phyloP scores from a whole-genome alignment of 495 filamentous ascomycete genomes.

The Darksidea phi region DNA sequence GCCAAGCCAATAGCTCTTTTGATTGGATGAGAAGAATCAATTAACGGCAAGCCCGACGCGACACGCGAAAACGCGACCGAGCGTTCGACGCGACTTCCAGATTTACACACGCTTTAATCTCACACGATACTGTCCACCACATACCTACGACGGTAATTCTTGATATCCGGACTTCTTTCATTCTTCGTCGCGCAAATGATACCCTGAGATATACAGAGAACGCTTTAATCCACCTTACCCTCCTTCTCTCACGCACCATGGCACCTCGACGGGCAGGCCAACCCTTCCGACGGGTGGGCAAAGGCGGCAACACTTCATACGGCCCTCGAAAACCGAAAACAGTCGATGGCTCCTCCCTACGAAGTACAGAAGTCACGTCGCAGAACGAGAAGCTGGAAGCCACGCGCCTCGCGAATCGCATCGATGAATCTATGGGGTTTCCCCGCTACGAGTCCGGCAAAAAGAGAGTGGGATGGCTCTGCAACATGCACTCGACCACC shows the following conservation, averaged over 20 bases:
- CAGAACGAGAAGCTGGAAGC: conserved; percentile 84
- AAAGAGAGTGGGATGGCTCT: conserved; percentile 85
- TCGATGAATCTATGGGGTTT: conserved; percentile 94
- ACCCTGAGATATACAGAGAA: conserved; percentile 2
- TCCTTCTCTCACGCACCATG: conserved; percentile 47
- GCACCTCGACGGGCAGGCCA: conserved; percentile 54
- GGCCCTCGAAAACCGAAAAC: conserved; percentile 64
- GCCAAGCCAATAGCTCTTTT: not conserved
- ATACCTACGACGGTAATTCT: not conserved
- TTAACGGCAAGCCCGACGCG: conserved; percentile 6
- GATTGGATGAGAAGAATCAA: not conserved
- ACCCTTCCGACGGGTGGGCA: conserved; percentile 39
- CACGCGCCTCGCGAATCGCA: conserved; percentile 76
- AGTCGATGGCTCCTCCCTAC: conserved; percentile 71
- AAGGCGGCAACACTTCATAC: conserved; percentile 46
- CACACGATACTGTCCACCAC: not conserved
- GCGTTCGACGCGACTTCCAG: conserved; percentile 7
- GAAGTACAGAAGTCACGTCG: conserved; percentile 77
- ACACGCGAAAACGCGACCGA: conserved; percentile 1
- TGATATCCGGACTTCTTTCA: conserved; percentile 5
- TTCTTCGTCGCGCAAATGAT: conserved; percentile 23
- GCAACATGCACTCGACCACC: conserved; percentile 87
- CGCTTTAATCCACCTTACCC: conserved; percentile 11
- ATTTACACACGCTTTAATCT: not conserved
- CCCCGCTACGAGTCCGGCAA: conserved; percentile 85